These are phyloP conservation scores for Hippophae gyantsensis DNA, from an alignment of 306 rosid species.

Conservation along the genomic window DNA sequence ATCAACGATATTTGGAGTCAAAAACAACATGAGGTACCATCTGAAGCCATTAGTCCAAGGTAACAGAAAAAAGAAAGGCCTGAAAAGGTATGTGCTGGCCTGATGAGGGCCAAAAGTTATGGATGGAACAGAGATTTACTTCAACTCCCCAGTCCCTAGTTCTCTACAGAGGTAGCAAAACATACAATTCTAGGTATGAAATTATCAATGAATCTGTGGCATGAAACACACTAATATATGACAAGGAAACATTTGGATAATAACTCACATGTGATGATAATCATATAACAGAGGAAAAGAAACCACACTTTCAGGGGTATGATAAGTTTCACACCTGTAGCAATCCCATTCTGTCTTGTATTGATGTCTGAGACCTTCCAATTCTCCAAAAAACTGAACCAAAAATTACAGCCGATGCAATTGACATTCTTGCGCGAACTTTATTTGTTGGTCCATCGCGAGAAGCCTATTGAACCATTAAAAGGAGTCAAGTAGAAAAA, in stretches of 20 bases:
- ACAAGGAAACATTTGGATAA: background rate
- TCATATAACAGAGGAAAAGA: constrained; percentile 10
- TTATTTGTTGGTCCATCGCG: constrained; percentile 88
- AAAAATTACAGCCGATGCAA: constrained; percentile 81
- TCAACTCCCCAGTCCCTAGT: too few relatives aligned
- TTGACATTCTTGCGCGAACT: constrained; percentile 86
- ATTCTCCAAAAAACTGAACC: constrained; percentile 96
- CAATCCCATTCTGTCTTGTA: constrained; percentile 97
- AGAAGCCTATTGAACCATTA: constrained; percentile 51
- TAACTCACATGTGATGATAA: constrained; percentile 4
- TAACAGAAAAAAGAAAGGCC: too few relatives aligned
- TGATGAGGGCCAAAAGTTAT: too few relatives aligned
- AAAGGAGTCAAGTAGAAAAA: constrained; percentile 20
- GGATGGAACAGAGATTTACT: too few relatives aligned
- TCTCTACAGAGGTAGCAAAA: too few relatives aligned
- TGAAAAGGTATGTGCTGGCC: too few relatives aligned
- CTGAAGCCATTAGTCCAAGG: too few relatives aligned
- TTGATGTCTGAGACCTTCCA: constrained; percentile 92
- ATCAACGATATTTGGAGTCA: too few relatives aligned
- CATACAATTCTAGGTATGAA: too few relatives aligned
- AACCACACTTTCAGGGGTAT: constrained; percentile 11
- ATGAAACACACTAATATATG: background rate
- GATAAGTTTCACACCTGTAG: constrained; percentile 67
- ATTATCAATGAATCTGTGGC: background rate
- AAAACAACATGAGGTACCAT: too few relatives aligned